Evolutionary conservation across 306 rosid genomes (phyloP), one percentile per base, ranked within the genome.

Genomic region (Inga laurina): DNA sequence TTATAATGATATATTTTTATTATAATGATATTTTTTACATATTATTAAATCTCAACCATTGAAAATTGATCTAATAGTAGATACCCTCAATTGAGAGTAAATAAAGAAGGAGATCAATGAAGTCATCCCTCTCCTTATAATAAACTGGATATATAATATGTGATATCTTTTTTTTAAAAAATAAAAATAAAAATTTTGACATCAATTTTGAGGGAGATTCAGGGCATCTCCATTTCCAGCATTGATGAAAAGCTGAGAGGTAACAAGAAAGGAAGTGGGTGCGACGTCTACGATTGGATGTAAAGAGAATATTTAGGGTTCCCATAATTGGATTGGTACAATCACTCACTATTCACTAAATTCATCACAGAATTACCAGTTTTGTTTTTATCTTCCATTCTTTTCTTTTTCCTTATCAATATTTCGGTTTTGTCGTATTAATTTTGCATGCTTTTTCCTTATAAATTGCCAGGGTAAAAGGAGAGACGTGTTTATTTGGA

Each of bases 271-370:
- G 49, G 77, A 7, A 0, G 57, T 15, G 77, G 62, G 62, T 2
- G 77, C 48, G 77, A 48, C 77, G 62, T 48, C 43, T 15, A 73
- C 27, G 41, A 73, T 24, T 24, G 76, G 61, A 46, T 46, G 61
- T 73, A 41, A 48, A 48, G 24, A 73, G 77, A 27, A 48, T 46
- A 72, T 41, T 41, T 48, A 73, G 77, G 77, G 77, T 73, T 73
- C 61, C 62, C 43, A 27, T 48, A 27, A 73, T 73, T 27, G 77
- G 61, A 72, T 72, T 22, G 37, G 7, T 46, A 72, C 76, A 46
- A 7, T 46, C 76, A 69, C 16, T 69, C 49, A 39, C 43, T 4
- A 2, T 45, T 21, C 49, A 59, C 22, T 4, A 59, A 59, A 16
- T 35, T 67, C 13, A 2, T 14, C 72, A 15, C 16, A 35, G 21